Evolutionary conservation across 768 basidiomycete species (phyloP), one percentile per base, ranked within the genome.

Genomic region (Jaapia argillacea): DNA sequence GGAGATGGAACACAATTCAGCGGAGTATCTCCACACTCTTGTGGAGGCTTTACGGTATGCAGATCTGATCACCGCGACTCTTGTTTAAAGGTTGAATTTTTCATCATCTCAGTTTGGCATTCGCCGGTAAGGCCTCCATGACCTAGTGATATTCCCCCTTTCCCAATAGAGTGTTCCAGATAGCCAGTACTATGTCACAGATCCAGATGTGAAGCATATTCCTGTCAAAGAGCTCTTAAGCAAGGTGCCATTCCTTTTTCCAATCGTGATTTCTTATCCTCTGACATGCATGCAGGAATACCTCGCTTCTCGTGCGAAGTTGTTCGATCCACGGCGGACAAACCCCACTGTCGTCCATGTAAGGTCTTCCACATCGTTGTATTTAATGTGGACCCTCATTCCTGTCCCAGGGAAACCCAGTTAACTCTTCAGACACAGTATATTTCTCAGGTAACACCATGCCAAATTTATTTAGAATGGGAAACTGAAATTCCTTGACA

Each of bases 401-500:
- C 20, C n/a, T 41, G 31, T 24, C 37, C 6, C 48, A 89, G 79
- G 92, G 93, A 4, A 77, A 79, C 48, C 92, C 91, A 1, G 69
- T 80, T 22, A 76, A 83, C 48, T 86, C 86, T 1, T 87, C 88
- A 1, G 94, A 99, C 59, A 97, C 94, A 0, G 90, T 96, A 12
- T 96, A 97, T 57, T 93, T 98, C 56, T 79, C 91, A 5, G 85
- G 85, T 77, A 60, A 50, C n/a, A 26, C 18, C 39, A 24, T 23
- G 24, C 36, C 45, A 21, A 24, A 21, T 5, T 16, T 23, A 24
- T 12, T n/a, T 18, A n/a, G 4, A 18, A 47, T 14, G 36, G 22
- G 25, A 24, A 39, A 12, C 21, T 33, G 25, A 21, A 16, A 16
- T 41, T 16, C 42, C 16, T 45, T 33, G 25, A 24, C n/a, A 45